Evolutionary conservation across 345 rosid species (phyloP), one percentile per base, ranked within the genome.

Genomic region (Atalantia buxifolia): DNA sequence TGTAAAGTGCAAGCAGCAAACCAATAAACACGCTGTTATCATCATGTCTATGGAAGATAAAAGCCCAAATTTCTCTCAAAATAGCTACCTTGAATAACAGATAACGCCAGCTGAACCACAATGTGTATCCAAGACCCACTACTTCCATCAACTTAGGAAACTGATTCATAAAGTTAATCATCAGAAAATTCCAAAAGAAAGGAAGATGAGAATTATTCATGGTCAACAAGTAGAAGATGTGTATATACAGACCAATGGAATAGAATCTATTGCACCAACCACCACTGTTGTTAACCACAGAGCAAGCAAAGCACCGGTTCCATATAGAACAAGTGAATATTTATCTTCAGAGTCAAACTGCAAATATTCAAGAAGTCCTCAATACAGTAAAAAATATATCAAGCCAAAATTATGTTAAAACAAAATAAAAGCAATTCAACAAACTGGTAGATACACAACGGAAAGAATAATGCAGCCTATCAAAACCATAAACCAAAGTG

Each of bases 81-180:
- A 59, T 22, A 35, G 31, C 42, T 75, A 94, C 99, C 98, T 96
- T 90, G 83, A 91, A 96, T 19, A 96, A 80, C 80, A 96, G 86
- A 80, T 89, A 96, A 4, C 97, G 94, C 25, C 83, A 81, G 56
- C 84, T 79, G 85, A 96, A 96, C 99, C 99, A 96, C 74, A 88
- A 30, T 22, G 97, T 78, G 86, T 90, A 96, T 81, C 93, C 95
- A 38, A 96, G 90, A 78, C 99, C 99, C 77, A 96, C 93, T 21
- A 94, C 83, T 88, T 96, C 97, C 95, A 96, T 79, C 42, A 96
- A 72, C 88, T 90, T 92, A 2, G 99, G 97, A 75, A 94, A 78
- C 98, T 96, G 87, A 74, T 64, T 48, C 30, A 78, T 12, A 73
- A 56, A 59, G 21, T 42, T 40, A 13, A 63, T 59, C 48, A 21